These are phyloP conservation scores for Yamadazyma friedrichii DNA, from an alignment of 1,139 yeast species.

Conservation along the genomic window DNA sequence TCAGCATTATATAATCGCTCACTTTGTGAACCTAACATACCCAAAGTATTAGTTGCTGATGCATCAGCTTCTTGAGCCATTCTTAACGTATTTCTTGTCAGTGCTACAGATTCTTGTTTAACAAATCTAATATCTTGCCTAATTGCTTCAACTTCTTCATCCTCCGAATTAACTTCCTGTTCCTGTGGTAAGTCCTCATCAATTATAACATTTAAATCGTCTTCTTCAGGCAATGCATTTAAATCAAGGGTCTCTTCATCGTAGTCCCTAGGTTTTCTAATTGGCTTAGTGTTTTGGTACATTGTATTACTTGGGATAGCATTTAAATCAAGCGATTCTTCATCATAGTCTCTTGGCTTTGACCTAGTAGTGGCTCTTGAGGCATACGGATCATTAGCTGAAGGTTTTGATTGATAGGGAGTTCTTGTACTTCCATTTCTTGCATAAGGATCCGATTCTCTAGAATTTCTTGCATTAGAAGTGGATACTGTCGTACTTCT, in stretches of 20 bases:
- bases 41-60: constrained; percentile 84
- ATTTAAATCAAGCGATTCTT: constrained; percentile 42
- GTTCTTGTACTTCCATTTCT: not conserved
- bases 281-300: constrained; percentile 27
- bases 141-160: constrained; percentile 87
- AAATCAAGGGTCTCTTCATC: constrained; percentile 33
- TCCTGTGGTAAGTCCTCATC: constrained; percentile 41
- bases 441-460: constrained; percentile 3
- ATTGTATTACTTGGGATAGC: constrained; percentile 39
- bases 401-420: not conserved
- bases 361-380: constrained; percentile 8
- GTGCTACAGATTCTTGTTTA: constrained; percentile 82
- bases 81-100: constrained; percentile 81
- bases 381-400: constrained; percentile 2
- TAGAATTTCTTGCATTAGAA: not conserved
- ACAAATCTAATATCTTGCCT: constrained; percentile 82
- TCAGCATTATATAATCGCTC: constrained; percentile 82
- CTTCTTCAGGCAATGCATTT: constrained; percentile 36
- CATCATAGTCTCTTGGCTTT: constrained; percentile 18
- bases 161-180: constrained; percentile 55
- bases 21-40: constrained; percentile 90
- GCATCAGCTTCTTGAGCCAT: constrained; percentile 93
- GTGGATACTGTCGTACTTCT: not conserved
- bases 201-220: constrained; percentile 46
- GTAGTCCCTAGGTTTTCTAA: constrained; percentile 20